Evolutionary conservation across 164 flowering plant genomes (phyloP).

Genomic region (Malania oleifera): DNA sequence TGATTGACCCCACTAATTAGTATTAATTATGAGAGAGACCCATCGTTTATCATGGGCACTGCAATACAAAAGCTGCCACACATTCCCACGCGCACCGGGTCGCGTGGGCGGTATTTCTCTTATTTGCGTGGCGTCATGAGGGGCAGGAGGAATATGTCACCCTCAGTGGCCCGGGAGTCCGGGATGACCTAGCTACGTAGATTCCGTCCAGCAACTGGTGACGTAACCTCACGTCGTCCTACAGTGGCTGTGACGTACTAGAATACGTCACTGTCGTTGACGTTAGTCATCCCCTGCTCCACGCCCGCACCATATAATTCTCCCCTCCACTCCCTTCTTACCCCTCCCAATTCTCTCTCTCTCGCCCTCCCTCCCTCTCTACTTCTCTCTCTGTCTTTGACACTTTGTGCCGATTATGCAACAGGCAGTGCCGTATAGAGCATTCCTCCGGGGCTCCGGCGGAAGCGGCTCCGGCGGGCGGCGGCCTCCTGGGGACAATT

Average conservation of each 20-base stretch:
- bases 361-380: not conserved
- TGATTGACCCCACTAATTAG: too few relatives aligned
- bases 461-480: not conserved
- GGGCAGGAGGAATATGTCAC: too few relatives aligned
- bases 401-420: constrained; percentile 1
- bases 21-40: too few relatives aligned
- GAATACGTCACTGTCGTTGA: constrained; percentile 39
- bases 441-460: constrained; percentile 4
- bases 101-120: too few relatives aligned
- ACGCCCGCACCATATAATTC: not conserved
- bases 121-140: too few relatives aligned
- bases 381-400: not conserved
- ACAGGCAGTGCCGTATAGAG: constrained; percentile 11
- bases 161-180: not conserved
- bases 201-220: constrained; percentile 11
- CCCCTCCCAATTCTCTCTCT: not conserved
- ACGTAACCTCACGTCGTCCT: constrained; percentile 21
- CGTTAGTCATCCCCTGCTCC: constrained; percentile 22
- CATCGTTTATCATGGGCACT: too few relatives aligned
- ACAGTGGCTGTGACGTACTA: constrained; percentile 31
- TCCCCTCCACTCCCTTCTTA: not conserved
- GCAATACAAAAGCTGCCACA: too few relatives aligned
- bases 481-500: not conserved
- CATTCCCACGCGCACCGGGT: too few relatives aligned
- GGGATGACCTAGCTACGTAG: not conserved